Percentiles rank a stretch among this genome's conserved stretches.
Evolutionary conservation across 2,329 filamentous ascomycete genomes (phyloP).

Genomic region (Alternaria sp.): DNA sequence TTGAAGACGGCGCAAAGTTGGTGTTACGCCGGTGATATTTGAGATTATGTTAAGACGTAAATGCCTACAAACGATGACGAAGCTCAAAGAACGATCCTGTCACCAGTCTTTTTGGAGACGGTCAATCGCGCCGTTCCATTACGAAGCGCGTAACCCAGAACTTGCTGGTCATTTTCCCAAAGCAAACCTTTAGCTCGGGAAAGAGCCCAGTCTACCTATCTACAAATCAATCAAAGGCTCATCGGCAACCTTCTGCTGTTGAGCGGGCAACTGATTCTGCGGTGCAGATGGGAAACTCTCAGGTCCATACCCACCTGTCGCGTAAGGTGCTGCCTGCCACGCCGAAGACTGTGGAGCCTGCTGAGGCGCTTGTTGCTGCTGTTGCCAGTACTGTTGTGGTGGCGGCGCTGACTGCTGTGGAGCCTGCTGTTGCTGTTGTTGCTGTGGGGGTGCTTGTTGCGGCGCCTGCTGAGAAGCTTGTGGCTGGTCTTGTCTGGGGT

Average conservation of each 20-base stretch:
- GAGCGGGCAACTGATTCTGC: constrained; percentile 61
- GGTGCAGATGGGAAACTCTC: constrained; percentile 71
- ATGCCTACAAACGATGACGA: background rate
- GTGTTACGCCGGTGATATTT: background rate
- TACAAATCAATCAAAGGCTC: constrained; percentile 84
- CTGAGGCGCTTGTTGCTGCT: constrained; percentile 46
- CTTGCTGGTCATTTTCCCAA: background rate
- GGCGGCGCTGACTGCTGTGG: constrained; percentile 19
- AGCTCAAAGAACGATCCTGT: background rate
- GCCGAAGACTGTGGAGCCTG: constrained; percentile 40
- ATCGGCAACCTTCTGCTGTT: constrained; percentile 67
- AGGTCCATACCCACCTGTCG: constrained; percentile 54
- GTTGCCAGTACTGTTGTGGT: constrained; percentile 25
- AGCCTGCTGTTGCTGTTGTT: constrained; percentile 33
- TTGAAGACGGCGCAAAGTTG: background rate
- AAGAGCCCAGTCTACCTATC: background rate
- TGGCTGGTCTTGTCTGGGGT: constrained; percentile 42
- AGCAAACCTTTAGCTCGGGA: background rate
- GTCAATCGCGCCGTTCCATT: background rate
- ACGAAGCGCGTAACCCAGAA: background rate
- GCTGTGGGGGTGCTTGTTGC: constrained; percentile 22
- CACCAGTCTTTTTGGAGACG: background rate
- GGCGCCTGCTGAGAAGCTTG: constrained; percentile 39
- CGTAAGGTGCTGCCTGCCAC: constrained; percentile 50
- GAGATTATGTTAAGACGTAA: background rate